Evolutionary conservation across 345 rosid genomes (phyloP), one percentile per base, ranked within the genome.

Genomic region (Raphanus sativus): DNA sequence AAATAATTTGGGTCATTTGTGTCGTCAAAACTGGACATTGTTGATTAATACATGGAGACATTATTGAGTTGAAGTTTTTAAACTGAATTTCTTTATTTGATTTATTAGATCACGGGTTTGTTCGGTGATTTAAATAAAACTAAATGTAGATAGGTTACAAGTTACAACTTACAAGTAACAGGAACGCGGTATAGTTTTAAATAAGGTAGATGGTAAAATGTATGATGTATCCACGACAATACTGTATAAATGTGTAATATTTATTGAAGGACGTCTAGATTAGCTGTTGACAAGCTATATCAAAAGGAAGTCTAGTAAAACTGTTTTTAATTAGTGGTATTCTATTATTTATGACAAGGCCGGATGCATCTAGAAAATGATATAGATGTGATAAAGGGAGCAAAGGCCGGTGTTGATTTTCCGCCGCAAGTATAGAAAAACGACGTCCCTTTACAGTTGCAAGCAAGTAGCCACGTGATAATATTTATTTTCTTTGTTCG

Each of bases 381-480:
- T 21, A 25, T 32, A 50, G 3, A 28, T 28, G 33, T 5, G 63
- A 76, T 69, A 75, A 36, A 63, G 21, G 3, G 21, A 60, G 29
- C 62, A 61, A 32, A 32, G 74, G 74, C 74, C 67, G 67, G 79
- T 67, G 73, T 75, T 67, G 67, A 75, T 75, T 67, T 67, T 59
- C 26, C 48, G 67, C 78, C 74, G 79, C 73, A 75, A 60, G 62
- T 61, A 11, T 45, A 33, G 52, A 45, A 60, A 67, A 75, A 62
- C 61, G 38, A 67, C 38, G 33, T 42, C 63, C 64, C 67, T 24
- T 52, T 50, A 62, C 69, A 69, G 52, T 25, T 28, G 26, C 32
- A 52, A 50, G 64, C 69, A 50, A 69, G 63, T 52, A 62, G 58
- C 58, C 70, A 76, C 63, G 55, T 76, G 75, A 36, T 36, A 8